Evolutionary conservation across 805 yeast species (phyloP), one percentile per base, ranked within the genome.

Genomic region (Pichia scutulata): DNA sequence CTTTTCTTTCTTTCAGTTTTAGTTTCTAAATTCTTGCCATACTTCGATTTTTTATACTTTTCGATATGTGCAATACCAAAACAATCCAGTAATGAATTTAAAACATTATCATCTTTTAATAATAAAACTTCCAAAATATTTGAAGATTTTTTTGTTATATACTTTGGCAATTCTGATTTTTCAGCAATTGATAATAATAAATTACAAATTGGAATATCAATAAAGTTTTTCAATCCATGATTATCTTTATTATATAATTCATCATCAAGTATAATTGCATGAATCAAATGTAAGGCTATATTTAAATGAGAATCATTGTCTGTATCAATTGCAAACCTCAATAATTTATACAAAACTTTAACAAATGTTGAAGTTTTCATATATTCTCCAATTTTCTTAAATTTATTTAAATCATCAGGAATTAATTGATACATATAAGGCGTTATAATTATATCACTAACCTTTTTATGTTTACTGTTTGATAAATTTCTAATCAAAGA

Each of bases 241-340:
- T 67, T 58, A n/a, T 73, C 74, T 30, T 75, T 55, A 41, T 55
- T 46, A 9, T 50, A 33, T 2, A 52, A 45, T 42, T 56, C 60
- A 54, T 61, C 70, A 19, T 66, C 46, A 19, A 85, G 59, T 8
- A 82, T 70, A 25, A 57, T 52, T 7, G 86, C 90, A 67, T 86
- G 89, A 2, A 84, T 55, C 46, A 86, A 70, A 61, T 86, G 93
- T 39, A 86, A 70, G n/a, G 82, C 59, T 41, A 78, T 80, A 18
- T 80, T 77, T 36, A 84, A 64, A 57, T 71, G 82, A 0, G 77
- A 68, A 48, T 82, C 84, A 48, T 79, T 76, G 1, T 72, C 70
- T 0, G 70, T 65, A 45, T 73, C 73, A 22, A 82, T 66, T 0
- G 86, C 73, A 39, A 71, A 71, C 47, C 77, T 78, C 16, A 86